Base-by-base conservation (phyloP, 2,329 filamentous ascomycete genomes). In the Chaetomiaceae sp. region DNA sequence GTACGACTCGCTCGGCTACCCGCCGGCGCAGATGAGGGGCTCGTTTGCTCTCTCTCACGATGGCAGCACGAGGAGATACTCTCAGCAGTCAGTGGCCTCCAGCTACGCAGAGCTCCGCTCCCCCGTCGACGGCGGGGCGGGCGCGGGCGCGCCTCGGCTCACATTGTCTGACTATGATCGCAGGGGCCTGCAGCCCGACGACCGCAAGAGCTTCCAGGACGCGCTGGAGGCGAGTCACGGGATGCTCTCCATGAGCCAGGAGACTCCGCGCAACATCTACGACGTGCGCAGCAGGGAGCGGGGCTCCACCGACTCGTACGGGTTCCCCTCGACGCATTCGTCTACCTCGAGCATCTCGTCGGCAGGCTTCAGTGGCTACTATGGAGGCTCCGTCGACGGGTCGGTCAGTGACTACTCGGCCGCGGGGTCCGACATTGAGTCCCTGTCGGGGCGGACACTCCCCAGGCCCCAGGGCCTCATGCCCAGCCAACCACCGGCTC, bases 181-280 rank as follows among this genome's bases (percentile, higher is more conserved):
- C 61, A 68, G 64, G 61, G 55, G 54, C 54, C 37, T 55, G 39
- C 57, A 53, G 45, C 59, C 61, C 49, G 66, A 65, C 69, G 64
- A 67, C 59, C 79, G 80, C 72, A 80, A 83, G 69, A 75, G 73
- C 61, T 72, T 81, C 47, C 76, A 68, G 19, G 92, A 96, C 67
- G 89, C 90, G 25, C 83, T 97, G 53, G 92, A 96, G 69, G 91
- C 91, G 22, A 91, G 91, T 68, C 88, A 94, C 57, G 90, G 91
- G 63, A 96, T 97, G 89, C 81, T 96, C 23, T 90, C 91, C 34
- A 88, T 97, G 81, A 95, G 89, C 79, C 91, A 96, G 73, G 91
- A 96, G 64, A 96, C 91, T 1, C 90, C 91, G 12, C 80, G 91
- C 58, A 94, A 92, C 68, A 89, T 96, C 64, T 96, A 96, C 66